These are phyloP conservation scores for Myochromella boudieri DNA, from an alignment of 768 basidiomycete species.

Conservation along the genomic window DNA sequence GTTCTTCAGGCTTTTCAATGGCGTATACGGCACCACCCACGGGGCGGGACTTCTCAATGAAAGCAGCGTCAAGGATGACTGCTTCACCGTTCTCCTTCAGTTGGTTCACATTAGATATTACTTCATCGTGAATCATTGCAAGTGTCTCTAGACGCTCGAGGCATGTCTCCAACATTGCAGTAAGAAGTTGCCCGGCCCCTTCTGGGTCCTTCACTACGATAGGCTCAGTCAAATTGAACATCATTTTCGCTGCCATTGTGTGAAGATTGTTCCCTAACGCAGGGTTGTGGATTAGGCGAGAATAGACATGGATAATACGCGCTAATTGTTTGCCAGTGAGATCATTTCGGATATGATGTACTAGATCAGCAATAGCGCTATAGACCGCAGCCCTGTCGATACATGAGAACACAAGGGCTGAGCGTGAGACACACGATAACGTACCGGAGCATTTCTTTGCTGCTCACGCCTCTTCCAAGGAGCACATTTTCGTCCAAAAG, in stretches of 20 bases:
- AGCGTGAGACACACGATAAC: not conserved
- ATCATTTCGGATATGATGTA: slow-evolving; percentile 87
- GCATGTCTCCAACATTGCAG: slow-evolving; percentile 77
- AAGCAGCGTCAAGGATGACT: slow-evolving; percentile 49
- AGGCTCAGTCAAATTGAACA: slow-evolving; percentile 85
- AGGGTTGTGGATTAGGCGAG: slow-evolving; percentile 86
- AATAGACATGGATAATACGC: slow-evolving; percentile 80
- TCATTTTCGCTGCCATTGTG: slow-evolving; percentile 89
- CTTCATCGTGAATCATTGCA: slow-evolving; percentile 59
- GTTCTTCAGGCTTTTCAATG: slow-evolving; percentile 78
- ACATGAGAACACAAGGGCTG: slow-evolving; percentile 4
- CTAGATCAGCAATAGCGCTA: slow-evolving; percentile 87
- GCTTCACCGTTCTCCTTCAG: slow-evolving; percentile 45
- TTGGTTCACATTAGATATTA: slow-evolving; percentile 46
- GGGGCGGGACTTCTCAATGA: slow-evolving; percentile 86
- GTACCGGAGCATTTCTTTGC: slow-evolving; percentile 82
- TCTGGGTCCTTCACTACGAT: slow-evolving; percentile 73
- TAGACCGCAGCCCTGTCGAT: slow-evolving; percentile 70
- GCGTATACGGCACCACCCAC: slow-evolving; percentile 76
- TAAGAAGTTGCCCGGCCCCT: slow-evolving; percentile 68
- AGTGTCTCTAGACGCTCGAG: slow-evolving; percentile 85
- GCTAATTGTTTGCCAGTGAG: slow-evolving; percentile 74
- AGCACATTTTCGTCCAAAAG: slow-evolving; percentile 89
- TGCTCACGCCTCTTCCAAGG: slow-evolving; percentile 80
- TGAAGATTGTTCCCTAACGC: slow-evolving; percentile 79